These are phyloP conservation scores for Mycena floridula DNA, from an alignment of 768 basidiomycete species.

Conservation along the genomic window DNA sequence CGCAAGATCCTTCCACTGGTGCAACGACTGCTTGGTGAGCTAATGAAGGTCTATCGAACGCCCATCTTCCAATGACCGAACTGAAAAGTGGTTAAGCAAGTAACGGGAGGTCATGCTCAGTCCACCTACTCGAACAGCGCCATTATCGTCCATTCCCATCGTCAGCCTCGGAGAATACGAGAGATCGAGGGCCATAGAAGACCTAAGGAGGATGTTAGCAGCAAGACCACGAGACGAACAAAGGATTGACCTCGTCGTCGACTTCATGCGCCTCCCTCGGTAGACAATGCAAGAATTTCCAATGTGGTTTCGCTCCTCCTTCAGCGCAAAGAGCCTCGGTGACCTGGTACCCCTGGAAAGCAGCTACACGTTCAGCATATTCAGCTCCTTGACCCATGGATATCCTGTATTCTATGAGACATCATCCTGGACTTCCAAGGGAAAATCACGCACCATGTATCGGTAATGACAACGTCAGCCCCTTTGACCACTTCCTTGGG, in stretches of 20 bases:
- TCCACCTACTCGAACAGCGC: slow-evolving; percentile 77
- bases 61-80: slow-evolving; percentile 43
- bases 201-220: slow-evolving; percentile 42
- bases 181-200: slow-evolving; percentile 87
- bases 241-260: slow-evolving; percentile 74
- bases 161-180: slow-evolving; percentile 92
- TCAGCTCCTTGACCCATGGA: slow-evolving; percentile 99
- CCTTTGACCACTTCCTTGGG: slow-evolving; percentile 83
- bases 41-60: too few species aligned
- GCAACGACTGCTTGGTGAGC: too few species aligned
- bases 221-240: background rate
- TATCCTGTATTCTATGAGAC: slow-evolving; percentile 51
- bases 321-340: slow-evolving; percentile 80
- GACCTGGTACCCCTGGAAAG: slow-evolving; percentile 91
- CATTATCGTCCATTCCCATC: slow-evolving; percentile 98
- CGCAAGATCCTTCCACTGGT: too few species aligned
- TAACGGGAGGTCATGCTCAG: slow-evolving; percentile 4
- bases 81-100: slow-evolving; percentile 2
- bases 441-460: slow-evolving; percentile 73
- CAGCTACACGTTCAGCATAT: slow-evolving; percentile 76
- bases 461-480: slow-evolving; percentile 94
- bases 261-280: slow-evolving; percentile 92
- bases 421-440: background rate
- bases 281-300: slow-evolving; percentile 96
- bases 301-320: slow-evolving; percentile 78